Percentiles rank a stretch among this genome's conserved stretches.
These are phyloP conservation scores for Colletotrichum costaricense DNA, from an alignment of 2,329 filamentous ascomycete genomes.

Conservation along the genomic window DNA sequence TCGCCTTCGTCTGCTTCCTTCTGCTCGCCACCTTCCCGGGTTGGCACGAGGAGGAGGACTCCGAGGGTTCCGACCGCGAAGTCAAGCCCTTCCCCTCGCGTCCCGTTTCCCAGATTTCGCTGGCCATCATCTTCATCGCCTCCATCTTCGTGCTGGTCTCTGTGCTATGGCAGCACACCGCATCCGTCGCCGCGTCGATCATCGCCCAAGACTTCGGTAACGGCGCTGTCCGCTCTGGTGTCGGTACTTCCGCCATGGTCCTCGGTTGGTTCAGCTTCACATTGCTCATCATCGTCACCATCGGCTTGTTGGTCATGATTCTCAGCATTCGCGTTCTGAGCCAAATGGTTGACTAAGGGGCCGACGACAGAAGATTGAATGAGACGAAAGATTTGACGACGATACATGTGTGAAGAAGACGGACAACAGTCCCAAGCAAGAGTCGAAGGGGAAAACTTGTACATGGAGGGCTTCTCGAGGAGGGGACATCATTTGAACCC, in stretches of 20 bases:
- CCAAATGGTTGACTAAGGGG: constrained; percentile 56
- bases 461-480: constrained; percentile 11
- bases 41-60: constrained; percentile 93
- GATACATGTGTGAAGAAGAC: constrained; percentile 16
- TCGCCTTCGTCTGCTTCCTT: constrained; percentile 95
- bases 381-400: neutral
- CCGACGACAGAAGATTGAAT: constrained; percentile 4
- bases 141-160: constrained; percentile 80
- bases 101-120: constrained; percentile 89
- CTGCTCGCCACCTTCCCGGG: constrained; percentile 96
- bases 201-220: constrained; percentile 95
- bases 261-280: constrained; percentile 98
- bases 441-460: constrained; percentile 2
- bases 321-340: constrained; percentile 87
- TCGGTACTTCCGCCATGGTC: constrained; percentile 96
- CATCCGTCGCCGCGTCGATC: constrained; percentile 92
- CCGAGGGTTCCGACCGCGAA: constrained; percentile 84
- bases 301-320: constrained; percentile 96
- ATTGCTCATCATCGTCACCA: constrained; percentile 92
- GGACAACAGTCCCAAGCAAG: neutral
- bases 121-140: constrained; percentile 89
- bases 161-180: constrained; percentile 91
- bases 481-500: neutral
- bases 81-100: constrained; percentile 94
- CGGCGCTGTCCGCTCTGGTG: constrained; percentile 85